These are phyloP conservation scores for Themeda triandra DNA, from an alignment of 176 grass and related monocot species.

Conservation along the genomic window DNA sequence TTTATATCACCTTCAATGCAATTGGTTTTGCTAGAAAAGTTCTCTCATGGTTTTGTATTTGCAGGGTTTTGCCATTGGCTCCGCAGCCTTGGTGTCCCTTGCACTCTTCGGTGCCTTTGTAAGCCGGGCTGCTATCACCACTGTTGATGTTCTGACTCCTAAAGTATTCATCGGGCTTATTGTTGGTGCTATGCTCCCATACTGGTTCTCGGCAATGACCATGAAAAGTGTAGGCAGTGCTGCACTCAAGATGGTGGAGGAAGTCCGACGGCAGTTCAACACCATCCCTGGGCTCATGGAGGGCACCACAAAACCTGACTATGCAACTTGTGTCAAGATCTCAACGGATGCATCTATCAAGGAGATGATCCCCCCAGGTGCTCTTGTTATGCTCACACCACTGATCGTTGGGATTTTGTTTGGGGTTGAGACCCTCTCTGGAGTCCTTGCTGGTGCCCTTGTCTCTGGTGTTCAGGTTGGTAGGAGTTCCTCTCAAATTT, in stretches of 20 bases:
- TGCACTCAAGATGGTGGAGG: constrained; percentile 85
- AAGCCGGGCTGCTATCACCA: constrained; percentile 67
- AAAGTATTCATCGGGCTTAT: constrained; percentile 85
- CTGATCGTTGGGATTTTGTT: constrained; percentile 77
- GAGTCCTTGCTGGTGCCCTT: constrained; percentile 79
- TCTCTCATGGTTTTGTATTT: constrained; percentile 12
- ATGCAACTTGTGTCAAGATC: constrained; percentile 82
- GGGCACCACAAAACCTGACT: constrained; percentile 68
- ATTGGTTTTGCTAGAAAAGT: background rate
- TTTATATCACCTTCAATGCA: background rate
- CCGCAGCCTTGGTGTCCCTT: constrained; percentile 81
- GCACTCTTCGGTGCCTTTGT: constrained; percentile 87
- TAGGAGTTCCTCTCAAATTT: background rate
- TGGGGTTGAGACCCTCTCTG: constrained; percentile 85
- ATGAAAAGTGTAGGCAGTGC: constrained; percentile 89
- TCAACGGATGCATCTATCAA: constrained; percentile 85
- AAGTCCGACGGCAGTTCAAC: constrained; percentile 86
- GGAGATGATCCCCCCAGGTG: constrained; percentile 88
- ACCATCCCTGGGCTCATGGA: constrained; percentile 79
- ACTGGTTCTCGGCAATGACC: constrained; percentile 93
- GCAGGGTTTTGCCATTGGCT: constrained; percentile 86
- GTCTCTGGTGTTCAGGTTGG: constrained; percentile 86
- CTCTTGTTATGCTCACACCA: constrained; percentile 85
- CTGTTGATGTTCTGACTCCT: constrained; percentile 77
- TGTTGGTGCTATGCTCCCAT: constrained; percentile 81